Conservation (phyloP, 495 filamentous ascomycete species). For the Neurospora discreta region DNA sequence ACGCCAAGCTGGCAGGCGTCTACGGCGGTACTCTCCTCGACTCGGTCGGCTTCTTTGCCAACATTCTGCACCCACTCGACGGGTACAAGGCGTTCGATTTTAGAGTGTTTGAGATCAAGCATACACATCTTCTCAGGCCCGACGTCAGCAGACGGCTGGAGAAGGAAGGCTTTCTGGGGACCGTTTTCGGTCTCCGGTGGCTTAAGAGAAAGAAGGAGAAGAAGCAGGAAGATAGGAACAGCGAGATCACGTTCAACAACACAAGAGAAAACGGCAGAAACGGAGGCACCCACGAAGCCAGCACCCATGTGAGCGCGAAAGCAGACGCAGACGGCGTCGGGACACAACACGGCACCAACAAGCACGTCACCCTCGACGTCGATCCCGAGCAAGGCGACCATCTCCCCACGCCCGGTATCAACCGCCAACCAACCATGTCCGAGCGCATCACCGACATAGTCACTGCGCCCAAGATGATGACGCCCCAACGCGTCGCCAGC, state of each 20-base stretch:
- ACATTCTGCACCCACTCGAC: slow-evolving; percentile 46
- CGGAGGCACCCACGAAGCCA: background rate
- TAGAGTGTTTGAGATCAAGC: slow-evolving; percentile 36
- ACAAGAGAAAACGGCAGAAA: background rate
- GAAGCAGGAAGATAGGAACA: background rate
- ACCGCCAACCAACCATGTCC: slow-evolving; percentile 19
- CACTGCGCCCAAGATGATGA: slow-evolving; percentile 22
- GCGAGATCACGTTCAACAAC: background rate
- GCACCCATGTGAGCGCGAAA: no score
- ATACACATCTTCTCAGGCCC: slow-evolving; percentile 6
- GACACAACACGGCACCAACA: background rate
- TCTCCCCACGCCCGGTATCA: slow-evolving; percentile 11
- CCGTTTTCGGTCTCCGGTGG: background rate
- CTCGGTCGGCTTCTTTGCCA: slow-evolving; percentile 50
- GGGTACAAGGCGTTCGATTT: slow-evolving; percentile 35
- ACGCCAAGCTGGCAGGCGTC: slow-evolving; percentile 46
- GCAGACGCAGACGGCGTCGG: background rate
- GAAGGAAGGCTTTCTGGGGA: slow-evolving; percentile 4
- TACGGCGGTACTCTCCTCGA: slow-evolving; percentile 42
- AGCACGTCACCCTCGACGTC: background rate
- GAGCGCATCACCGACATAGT: slow-evolving; percentile 26
- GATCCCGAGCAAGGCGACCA: slow-evolving; percentile 2
- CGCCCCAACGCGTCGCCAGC: slow-evolving; percentile 2
- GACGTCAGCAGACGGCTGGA: slow-evolving; percentile 12
- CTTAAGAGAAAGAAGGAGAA: background rate